These are phyloP conservation scores for Umbelopsis sp. DNA, from an alignment of 192 early-diverging fungal species.

Conservation along the genomic window DNA sequence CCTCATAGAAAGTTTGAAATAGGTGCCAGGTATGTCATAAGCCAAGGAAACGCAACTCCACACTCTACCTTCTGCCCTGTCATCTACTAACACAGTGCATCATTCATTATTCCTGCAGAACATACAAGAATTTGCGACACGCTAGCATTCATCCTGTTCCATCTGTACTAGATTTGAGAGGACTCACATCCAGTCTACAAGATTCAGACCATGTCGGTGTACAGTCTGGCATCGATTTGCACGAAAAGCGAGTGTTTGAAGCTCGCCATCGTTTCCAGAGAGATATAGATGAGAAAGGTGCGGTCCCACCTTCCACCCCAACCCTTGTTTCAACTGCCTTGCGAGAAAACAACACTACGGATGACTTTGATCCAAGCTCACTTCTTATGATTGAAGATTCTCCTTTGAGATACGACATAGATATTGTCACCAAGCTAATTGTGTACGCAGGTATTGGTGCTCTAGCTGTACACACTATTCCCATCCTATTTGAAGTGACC, in stretches of 20 bases:
- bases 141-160: slow-evolving; percentile 45
- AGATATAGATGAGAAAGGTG: slow-evolving; percentile 18
- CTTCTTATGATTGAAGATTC: slow-evolving; percentile 34
- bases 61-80: not conserved
- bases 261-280: slow-evolving; percentile 9
- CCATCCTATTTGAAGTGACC: slow-evolving; percentile 47
- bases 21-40: slow-evolving; percentile 31
- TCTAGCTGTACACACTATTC: slow-evolving; percentile 48
- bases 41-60: not conserved
- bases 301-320: not conserved
- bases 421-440: slow-evolving; percentile 61
- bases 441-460: slow-evolving; percentile 62
- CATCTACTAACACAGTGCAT: not conserved
- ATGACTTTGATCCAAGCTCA: slow-evolving; percentile 12
- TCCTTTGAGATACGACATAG: slow-evolving; percentile 57
- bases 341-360: not conserved
- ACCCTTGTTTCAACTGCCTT: not conserved
- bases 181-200: slow-evolving; percentile 39
- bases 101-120: slow-evolving; percentile 14
- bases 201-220: slow-evolving; percentile 49
- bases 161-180: slow-evolving; percentile 40
- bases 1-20: slow-evolving; percentile 53
- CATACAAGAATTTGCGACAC: slow-evolving; percentile 34
- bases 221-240: slow-evolving; percentile 52
- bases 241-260: slow-evolving; percentile 40